These are phyloP conservation scores for Lachnellula cervina DNA, from an alignment of 2,329 filamentous ascomycete genomes.

Conservation along the genomic window DNA sequence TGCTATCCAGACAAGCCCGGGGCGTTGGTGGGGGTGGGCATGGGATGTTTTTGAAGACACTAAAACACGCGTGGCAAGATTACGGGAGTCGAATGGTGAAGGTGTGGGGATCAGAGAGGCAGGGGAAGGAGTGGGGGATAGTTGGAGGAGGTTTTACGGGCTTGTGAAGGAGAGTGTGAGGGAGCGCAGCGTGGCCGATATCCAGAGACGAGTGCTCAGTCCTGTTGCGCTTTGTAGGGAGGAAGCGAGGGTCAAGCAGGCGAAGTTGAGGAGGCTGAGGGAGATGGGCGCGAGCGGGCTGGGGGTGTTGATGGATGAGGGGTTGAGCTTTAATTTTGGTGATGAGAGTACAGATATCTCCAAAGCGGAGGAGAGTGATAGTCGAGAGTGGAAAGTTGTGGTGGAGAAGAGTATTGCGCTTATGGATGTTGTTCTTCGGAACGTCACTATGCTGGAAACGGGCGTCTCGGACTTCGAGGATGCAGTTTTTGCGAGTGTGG, in stretches of 20 bases:
- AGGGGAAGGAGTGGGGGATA: constrained; percentile 39
- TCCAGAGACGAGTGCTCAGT: constrained; percentile 68
- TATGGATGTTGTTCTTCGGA: constrained; percentile 78
- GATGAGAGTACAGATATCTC: constrained; percentile 50
- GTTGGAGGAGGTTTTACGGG: constrained; percentile 70
- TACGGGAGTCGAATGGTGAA: constrained; percentile 24
- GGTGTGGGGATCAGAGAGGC: constrained; percentile 20
- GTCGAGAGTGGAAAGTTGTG: constrained; percentile 62
- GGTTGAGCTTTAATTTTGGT: constrained; percentile 61
- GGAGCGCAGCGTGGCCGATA: constrained; percentile 65
- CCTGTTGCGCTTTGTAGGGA: constrained; percentile 71
- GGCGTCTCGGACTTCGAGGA: constrained; percentile 62
- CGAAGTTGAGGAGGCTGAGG: constrained; percentile 64
- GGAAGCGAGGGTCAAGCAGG: constrained; percentile 71
- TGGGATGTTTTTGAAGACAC: constrained; percentile 62
- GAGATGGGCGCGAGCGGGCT: constrained; percentile 81
- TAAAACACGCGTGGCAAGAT: constrained; percentile 24
- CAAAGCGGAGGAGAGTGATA: constrained; percentile 38
- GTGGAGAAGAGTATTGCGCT: constrained; percentile 76
- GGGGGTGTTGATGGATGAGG: constrained; percentile 83
- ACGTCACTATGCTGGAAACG: constrained; percentile 60
- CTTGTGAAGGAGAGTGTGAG: constrained; percentile 72
- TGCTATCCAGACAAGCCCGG: constrained; percentile 77
- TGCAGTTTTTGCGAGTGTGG: constrained; percentile 57
- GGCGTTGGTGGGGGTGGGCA: constrained; percentile 67